phyloP scores from a whole-genome alignment of 1,139 yeast species.

The Groenewaldozyma auringiensis region DNA sequence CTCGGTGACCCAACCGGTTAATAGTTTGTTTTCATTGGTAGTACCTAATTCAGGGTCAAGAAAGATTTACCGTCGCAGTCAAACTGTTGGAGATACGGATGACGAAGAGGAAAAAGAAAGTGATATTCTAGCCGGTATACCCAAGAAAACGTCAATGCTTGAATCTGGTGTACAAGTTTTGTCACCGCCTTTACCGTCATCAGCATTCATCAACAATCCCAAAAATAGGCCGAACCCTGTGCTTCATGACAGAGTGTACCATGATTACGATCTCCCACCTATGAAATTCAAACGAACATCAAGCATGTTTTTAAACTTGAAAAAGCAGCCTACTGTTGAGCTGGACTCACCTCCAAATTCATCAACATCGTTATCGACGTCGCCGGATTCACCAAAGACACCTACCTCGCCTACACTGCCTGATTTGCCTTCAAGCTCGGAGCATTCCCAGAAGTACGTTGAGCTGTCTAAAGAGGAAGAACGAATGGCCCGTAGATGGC shows the following conservation, averaged over 20 bases:
- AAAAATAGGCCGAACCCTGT: constrained; percentile 45
- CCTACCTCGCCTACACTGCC: constrained; percentile 4
- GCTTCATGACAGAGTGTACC: constrained; percentile 75
- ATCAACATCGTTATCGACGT: not conserved
- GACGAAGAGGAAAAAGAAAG: constrained; percentile 21
- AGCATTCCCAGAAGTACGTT: constrained; percentile 22
- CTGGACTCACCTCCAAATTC: not conserved
- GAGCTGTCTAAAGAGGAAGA: constrained; percentile 55
- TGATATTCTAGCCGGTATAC: constrained; percentile 24
- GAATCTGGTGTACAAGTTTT: constrained; percentile 75
- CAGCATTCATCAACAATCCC: constrained; percentile 63
- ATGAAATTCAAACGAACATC: constrained; percentile 20
- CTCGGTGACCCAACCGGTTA: constrained; percentile 7
- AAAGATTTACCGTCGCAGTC: constrained; percentile 28
- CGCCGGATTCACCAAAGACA: not conserved
- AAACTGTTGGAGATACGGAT: constrained; percentile 24
- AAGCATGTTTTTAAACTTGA: constrained; percentile 4
- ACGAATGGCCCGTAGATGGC: constrained; percentile 82
- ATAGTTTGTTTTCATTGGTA: constrained; percentile 24
- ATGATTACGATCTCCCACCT: constrained; percentile 57
- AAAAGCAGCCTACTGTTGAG: not conserved
- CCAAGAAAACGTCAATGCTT: constrained; percentile 71
- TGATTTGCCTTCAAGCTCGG: constrained; percentile 7
- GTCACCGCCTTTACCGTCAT: constrained; percentile 80
- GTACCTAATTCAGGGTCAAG: constrained; percentile 29